phyloP scores from a whole-genome alignment of 768 basidiomycete genomes.

The Boletus rubescentipes region DNA sequence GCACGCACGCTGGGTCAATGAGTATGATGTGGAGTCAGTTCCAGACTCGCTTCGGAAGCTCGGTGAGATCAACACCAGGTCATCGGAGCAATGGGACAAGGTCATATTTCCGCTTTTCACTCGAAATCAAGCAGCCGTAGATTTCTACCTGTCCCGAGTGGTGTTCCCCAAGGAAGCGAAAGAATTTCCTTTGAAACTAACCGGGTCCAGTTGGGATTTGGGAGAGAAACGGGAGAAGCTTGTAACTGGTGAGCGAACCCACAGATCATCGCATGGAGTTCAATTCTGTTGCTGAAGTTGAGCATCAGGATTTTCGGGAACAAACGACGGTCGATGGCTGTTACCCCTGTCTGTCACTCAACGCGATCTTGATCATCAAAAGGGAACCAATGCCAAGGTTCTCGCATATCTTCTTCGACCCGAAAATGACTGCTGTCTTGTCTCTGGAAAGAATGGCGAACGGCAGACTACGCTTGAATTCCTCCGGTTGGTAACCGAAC shows the following conservation, averaged over 20 bases:
- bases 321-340: conserved; percentile 37
- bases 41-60: background rate
- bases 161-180: conserved; percentile 35
- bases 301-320: conserved; percentile 37
- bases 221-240: conserved; percentile 19
- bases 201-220: conserved; percentile 35
- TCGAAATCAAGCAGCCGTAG: background rate
- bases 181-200: conserved; percentile 31
- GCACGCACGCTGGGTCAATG: conserved; percentile 1
- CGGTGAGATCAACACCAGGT: background rate
- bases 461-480: background rate
- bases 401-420: conserved; percentile 25
- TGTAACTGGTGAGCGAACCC: conserved; percentile 2
- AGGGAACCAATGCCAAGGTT: conserved; percentile 42
- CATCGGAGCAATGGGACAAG: conserved; percentile 10
- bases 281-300: background rate
- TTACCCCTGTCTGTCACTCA: conserved; percentile 34
- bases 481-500: background rate
- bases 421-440: conserved; percentile 15
- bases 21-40: background rate
- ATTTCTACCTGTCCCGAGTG: conserved; percentile 23
- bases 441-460: background rate
- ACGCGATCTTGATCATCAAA: conserved; percentile 21
- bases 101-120: background rate
- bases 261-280: too few relatives aligned